Base-by-base conservation (phyloP, 306 rosid species). In the Heteromeles arbutifolia region DNA sequence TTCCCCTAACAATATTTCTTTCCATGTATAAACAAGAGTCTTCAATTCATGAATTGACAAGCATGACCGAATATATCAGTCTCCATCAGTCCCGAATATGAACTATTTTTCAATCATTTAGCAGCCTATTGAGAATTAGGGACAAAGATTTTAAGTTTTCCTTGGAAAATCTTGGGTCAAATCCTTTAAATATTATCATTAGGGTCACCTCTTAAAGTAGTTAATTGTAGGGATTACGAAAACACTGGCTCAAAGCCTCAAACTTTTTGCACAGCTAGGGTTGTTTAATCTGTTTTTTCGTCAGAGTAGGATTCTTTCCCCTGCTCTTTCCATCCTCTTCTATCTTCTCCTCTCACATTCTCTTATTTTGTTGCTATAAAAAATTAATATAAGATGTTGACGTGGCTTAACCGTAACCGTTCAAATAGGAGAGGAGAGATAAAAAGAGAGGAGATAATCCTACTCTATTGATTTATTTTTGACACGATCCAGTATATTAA, bases 51-150 rank as follows among this genome's bases (percentile, higher is more conserved):
- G 70, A 65, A 50, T 52, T 24, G 78, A 62, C 86, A 37, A 84
- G 25, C 41, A 66, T 24, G 66, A 72, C 58, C 81, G 11, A 64
- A 72, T 67, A 69, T 79, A 69, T 79, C 59, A 69, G 77, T 75
- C 75, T 76, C 67, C n/a, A 71, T 78, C 79, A 39, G 31, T 65
- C n/a, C 21, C 15, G 25, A 26, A 52, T n/a, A 64, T 68, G 76
- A 48, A 67, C 45, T 25, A 48, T n/a, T 4, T 67, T 59, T 24
- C 68, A 73, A 63, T 73, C 48, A 63, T 62, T 68, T 53, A n/a
- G 53, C n/a, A 73, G 17, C 41, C 34, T 31, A 19, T 1, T 57
- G 56, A 39, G 26, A 17, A 24, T 39, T 24, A 58, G 12, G 9
- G 41, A 64, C 19, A 31, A 3, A 31, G 43, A 64, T 31, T 29